Percentiles rank a stretch among this genome's conserved stretches.
Evolutionary conservation across 2,329 filamentous ascomycete species (phyloP).

Genomic region (Leptodontidium sp.): DNA sequence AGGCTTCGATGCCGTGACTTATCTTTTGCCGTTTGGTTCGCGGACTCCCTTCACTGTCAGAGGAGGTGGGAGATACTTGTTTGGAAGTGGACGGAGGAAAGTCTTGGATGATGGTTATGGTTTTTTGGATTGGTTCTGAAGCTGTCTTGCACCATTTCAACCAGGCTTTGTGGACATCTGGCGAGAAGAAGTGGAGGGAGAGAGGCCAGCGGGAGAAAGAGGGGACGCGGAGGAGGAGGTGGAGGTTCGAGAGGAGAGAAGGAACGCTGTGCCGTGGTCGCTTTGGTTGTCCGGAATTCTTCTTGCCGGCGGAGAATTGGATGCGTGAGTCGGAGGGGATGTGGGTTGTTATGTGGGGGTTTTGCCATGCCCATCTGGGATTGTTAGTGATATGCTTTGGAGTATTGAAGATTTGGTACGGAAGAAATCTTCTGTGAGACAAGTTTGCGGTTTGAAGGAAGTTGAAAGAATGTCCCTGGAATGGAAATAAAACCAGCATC

Average conservation of each 20-base stretch:
- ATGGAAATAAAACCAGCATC: not conserved
- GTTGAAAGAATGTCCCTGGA: too few relatives aligned
- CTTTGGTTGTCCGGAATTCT: slow-evolving; percentile 61
- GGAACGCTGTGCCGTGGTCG: slow-evolving; percentile 67
- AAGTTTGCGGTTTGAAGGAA: not conserved
- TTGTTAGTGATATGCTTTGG: not conserved
- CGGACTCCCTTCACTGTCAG: slow-evolving; percentile 18
- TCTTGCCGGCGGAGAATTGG: slow-evolving; percentile 58
- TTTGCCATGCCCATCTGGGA: slow-evolving; percentile 87
- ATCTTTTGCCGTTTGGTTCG: slow-evolving; percentile 27
- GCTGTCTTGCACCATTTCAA: slow-evolving; percentile 59
- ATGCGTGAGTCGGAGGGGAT: slow-evolving; percentile 72
- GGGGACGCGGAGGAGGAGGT: slow-evolving; percentile 78
- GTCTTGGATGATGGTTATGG: slow-evolving; percentile 38
- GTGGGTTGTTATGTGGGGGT: slow-evolving; percentile 82
- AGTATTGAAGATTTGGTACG: not conserved
- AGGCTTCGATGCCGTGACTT: slow-evolving; percentile 59
- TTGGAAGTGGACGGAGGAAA: slow-evolving; percentile 31
- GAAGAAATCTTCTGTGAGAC: not conserved
- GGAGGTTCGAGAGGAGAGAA: slow-evolving; percentile 80
- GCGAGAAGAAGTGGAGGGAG: slow-evolving; percentile 77
- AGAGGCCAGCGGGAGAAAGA: slow-evolving; percentile 89
- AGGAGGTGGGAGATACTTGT: not conserved
- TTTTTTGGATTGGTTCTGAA: slow-evolving; percentile 37
- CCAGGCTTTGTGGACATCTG: slow-evolving; percentile 77